phyloP scores from a whole-genome alignment of 768 basidiomycete genomes.

The Pholiota microspora region DNA sequence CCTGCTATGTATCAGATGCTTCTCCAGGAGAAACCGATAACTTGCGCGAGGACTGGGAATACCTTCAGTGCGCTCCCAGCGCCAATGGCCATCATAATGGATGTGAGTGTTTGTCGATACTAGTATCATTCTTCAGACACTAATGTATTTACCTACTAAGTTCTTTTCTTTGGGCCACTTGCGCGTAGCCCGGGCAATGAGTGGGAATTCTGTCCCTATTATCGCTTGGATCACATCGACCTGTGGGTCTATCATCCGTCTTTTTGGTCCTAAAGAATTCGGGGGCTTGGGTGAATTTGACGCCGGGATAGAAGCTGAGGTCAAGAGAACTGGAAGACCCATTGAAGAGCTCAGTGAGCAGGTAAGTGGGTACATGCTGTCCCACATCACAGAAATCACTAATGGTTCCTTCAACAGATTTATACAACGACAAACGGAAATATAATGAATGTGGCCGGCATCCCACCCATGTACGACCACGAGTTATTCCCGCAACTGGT shows the following conservation, averaged over 20 bases:
- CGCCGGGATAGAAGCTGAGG: constrained; percentile 3
- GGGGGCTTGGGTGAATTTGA: constrained; percentile 9
- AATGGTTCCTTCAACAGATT: background rate
- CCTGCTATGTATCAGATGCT: constrained; percentile 8
- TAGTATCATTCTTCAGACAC: too few species aligned
- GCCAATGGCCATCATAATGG: constrained; percentile 8
- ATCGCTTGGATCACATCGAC: constrained; percentile 1
- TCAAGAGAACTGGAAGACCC: background rate
- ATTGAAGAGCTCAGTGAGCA: constrained; percentile 3
- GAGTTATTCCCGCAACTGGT: constrained; percentile 17
- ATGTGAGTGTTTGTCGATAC: too few species aligned
- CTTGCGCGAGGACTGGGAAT: constrained; percentile 8
- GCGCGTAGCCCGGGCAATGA: background rate
- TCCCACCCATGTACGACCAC: constrained; percentile 15
- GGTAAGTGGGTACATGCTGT: background rate
- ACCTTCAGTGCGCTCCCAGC: constrained; percentile 7
- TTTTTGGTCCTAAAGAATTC: background rate
- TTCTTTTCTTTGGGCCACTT: background rate
- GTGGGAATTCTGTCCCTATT: constrained; percentile 2
- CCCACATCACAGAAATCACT: background rate
- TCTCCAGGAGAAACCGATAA: constrained; percentile 5
- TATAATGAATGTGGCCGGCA: constrained; percentile 5
- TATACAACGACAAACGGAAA: background rate
- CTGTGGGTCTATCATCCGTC: background rate
- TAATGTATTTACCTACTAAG: too few species aligned